A percentile compares a stretch with the other conserved stretches of the same genome.
These are phyloP conservation scores for Neurospora sp. DNA, from an alignment of 495 filamentous ascomycete species.

Conservation along the genomic window DNA sequence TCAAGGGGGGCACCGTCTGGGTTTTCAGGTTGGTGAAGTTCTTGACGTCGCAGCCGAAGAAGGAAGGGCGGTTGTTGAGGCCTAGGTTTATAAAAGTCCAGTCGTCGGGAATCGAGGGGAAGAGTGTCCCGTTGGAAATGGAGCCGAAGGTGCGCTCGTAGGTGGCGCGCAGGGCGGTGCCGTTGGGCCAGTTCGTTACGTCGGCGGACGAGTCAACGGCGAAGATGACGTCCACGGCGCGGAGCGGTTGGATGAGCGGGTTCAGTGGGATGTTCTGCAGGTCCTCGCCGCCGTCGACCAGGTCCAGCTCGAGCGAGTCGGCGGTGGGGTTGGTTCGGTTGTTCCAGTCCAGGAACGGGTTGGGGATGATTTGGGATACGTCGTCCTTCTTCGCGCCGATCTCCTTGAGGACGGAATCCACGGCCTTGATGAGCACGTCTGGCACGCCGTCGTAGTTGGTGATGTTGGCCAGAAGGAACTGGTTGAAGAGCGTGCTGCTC, in stretches of 20 bases:
- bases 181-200: conserved; percentile 76
- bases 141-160: conserved; percentile 60
- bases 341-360: conserved; percentile 74
- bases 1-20: conserved; percentile 45
- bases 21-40: conserved; percentile 43
- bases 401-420: conserved; percentile 42
- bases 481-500: conserved; percentile 83
- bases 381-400: conserved; percentile 55
- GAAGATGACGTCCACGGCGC: conserved; percentile 83
- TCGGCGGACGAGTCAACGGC: conserved; percentile 83
- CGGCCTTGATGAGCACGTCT: conserved; percentile 36
- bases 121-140: conserved; percentile 71
- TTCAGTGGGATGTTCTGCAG: conserved; percentile 80
- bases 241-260: conserved; percentile 70
- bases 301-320: conserved; percentile 45
- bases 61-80: conserved; percentile 76
- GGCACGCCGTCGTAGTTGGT: conserved; percentile 40
- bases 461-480: conserved; percentile 48
- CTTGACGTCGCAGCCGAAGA: conserved; percentile 77
- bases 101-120: conserved; percentile 71
- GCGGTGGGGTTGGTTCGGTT: conserved; percentile 51
- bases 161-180: conserved; percentile 69
- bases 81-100: conserved; percentile 83
- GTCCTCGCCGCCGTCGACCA: conserved; percentile 85
- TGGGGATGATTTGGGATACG: conserved; percentile 72